Conservation (phyloP, 2,329 filamentous ascomycete genomes). For the Microcera coccophila region DNA sequence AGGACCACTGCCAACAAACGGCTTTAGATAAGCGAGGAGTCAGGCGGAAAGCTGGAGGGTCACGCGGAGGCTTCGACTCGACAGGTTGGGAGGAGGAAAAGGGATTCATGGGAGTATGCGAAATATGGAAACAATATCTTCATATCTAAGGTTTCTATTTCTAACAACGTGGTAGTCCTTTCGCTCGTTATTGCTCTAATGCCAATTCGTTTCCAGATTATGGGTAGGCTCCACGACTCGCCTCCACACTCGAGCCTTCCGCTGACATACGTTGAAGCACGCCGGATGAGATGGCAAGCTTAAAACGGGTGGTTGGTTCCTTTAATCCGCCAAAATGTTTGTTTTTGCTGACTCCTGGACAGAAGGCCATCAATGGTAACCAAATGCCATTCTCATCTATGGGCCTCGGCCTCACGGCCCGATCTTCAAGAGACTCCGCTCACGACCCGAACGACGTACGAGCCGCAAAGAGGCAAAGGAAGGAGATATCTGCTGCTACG, state of each 20-base stretch:
- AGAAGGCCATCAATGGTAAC: slow-evolving; percentile 24
- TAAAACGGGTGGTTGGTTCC: slow-evolving; percentile 23
- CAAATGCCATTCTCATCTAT: slow-evolving; percentile 22
- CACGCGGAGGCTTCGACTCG: slow-evolving; percentile 18
- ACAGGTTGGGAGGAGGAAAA: slow-evolving; percentile 21
- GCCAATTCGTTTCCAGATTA: slow-evolving; percentile 41
- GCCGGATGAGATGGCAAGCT: slow-evolving; percentile 19
- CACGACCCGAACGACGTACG: slow-evolving; percentile 10
- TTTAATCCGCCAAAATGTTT: neutral
- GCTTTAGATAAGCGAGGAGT: neutral
- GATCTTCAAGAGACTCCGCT: neutral
- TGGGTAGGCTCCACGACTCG: slow-evolving; percentile 31
- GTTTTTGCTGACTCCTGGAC: neutral
- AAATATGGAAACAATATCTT: neutral
- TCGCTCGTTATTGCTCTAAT: slow-evolving; percentile 34
- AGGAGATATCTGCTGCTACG: neutral
- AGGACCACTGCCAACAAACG: neutral
- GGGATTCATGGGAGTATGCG: slow-evolving; percentile 32
- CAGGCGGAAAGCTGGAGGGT: slow-evolving; percentile 27
- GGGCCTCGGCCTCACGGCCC: slow-evolving; percentile 1
- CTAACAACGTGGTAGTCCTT: slow-evolving; percentile 25
- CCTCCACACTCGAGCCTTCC: slow-evolving; percentile 8
- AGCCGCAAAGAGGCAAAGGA: slow-evolving; percentile 23
- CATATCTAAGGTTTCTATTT: neutral
- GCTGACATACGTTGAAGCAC: slow-evolving; percentile 24